phyloP scores from a whole-genome alignment of 2,329 filamentous ascomycete species.

The Nigrospora sphaerica region DNA sequence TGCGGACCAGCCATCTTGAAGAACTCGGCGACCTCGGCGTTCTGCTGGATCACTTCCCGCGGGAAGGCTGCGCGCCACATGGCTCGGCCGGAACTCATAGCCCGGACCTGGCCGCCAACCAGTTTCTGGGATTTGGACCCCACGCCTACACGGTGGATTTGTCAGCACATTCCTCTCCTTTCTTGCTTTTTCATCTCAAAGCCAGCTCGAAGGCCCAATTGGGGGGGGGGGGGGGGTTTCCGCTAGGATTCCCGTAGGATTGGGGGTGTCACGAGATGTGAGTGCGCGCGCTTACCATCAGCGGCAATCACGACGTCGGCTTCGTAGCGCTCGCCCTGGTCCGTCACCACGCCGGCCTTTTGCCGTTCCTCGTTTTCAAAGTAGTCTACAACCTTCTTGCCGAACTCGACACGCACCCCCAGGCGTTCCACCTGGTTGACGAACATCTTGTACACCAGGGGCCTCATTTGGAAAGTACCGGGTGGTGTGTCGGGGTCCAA shows the following conservation, averaged over 20 bases:
- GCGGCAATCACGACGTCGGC: conserved; percentile 41
- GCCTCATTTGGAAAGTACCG: conserved; percentile 48
- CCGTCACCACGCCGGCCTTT: conserved; percentile 39
- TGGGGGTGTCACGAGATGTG: not conserved
- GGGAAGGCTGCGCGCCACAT: conserved; percentile 36
- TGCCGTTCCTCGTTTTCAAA: conserved; percentile 32
- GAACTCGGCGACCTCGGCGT: conserved; percentile 27
- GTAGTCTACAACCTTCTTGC: conserved; percentile 39
- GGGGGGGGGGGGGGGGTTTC: too few species aligned
- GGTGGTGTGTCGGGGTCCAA: conserved; percentile 37
- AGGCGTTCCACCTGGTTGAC: conserved; percentile 38
- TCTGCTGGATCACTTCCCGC: conserved; percentile 30
- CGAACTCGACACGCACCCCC: conserved; percentile 38
- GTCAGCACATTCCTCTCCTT: not conserved
- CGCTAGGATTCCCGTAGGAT: too few species aligned
- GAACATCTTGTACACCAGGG: conserved; percentile 48
- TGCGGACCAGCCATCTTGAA: conserved; percentile 34
- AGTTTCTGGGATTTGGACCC: conserved; percentile 37
- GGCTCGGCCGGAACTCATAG: conserved; percentile 33
- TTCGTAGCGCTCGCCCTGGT: conserved; percentile 38
- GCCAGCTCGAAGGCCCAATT: too few species aligned
- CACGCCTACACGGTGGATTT: conserved; percentile 17
- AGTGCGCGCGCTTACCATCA: conserved; percentile 21
- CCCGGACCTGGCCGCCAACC: conserved; percentile 31
- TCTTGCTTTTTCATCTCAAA: not conserved